phyloP scores from a whole-genome alignment of 2,329 filamentous ascomycete genomes.

The Stagonosporopsis chrysanthemi region DNA sequence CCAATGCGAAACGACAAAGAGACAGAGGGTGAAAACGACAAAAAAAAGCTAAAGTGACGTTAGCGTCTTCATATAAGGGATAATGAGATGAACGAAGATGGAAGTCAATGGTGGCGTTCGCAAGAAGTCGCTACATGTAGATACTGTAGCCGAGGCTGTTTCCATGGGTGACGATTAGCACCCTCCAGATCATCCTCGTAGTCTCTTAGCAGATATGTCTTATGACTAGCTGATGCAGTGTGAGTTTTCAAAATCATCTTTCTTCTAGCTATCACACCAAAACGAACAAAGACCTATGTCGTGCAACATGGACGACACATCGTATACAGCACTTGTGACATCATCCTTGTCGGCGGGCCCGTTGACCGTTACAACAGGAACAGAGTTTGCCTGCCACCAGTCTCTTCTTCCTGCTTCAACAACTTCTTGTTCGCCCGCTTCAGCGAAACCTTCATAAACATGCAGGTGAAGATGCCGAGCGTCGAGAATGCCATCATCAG shows the following conservation, averaged over 20 bases:
- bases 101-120: slow-evolving; percentile 9
- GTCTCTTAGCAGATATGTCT: too few species aligned
- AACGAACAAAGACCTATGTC: background rate
- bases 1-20: background rate
- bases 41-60: background rate
- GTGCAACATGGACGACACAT: background rate
- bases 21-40: background rate
- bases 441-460: background rate
- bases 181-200: too few species aligned
- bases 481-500: background rate
- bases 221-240: too few species aligned
- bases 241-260: background rate
- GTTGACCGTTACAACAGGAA: background rate
- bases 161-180: background rate
- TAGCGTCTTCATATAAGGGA: background rate
- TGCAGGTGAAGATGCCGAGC: background rate
- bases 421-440: background rate
- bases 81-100: background rate
- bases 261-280: background rate
- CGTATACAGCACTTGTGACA: background rate
- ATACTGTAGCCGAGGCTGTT: slow-evolving; percentile 19
- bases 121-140: slow-evolving; percentile 17
- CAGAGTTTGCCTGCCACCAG: background rate
- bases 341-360: background rate
- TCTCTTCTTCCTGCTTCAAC: background rate